These are phyloP conservation scores for Ambispora gerdemannii DNA, from an alignment of 192 early-diverging fungal species.

Conservation along the genomic window DNA sequence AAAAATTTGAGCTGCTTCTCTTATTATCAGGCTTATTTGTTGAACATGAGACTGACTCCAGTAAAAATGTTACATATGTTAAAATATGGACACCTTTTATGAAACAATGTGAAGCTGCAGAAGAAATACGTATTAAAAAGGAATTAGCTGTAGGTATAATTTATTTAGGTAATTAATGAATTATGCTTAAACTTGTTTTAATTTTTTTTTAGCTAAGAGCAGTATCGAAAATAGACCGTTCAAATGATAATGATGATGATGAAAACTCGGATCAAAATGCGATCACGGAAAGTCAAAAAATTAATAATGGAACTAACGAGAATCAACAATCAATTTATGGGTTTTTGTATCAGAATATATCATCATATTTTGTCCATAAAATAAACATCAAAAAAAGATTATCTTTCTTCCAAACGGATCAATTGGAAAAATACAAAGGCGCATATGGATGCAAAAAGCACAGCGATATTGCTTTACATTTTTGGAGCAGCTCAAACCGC, in stretches of 20 bases:
- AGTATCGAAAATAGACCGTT: no score
- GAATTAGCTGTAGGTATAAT: constrained; percentile 34
- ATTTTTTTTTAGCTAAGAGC: no score
- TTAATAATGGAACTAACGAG: no score
- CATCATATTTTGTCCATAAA: constrained; percentile 24
- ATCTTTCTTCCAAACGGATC: constrained; percentile 36
- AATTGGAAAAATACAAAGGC: constrained; percentile 33
- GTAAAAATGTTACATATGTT: constrained; percentile 39
- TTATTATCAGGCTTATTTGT: constrained; percentile 38
- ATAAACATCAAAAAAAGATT: constrained; percentile 36
- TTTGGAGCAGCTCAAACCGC: constrained; percentile 32
- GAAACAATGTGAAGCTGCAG: constrained; percentile 41
- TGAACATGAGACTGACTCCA: constrained; percentile 40
- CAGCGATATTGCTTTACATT: constrained; percentile 40
- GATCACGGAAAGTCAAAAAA: not conserved
- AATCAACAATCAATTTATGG: no score
- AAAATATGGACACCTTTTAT: constrained; percentile 44
- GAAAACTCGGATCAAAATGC: not conserved
- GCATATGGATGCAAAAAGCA: constrained; percentile 35
- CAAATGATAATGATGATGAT: not conserved
- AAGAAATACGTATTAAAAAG: constrained; percentile 34
- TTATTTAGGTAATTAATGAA: no score
- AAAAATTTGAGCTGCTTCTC: constrained; percentile 39
- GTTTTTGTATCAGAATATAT: no score
- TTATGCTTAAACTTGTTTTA: no score